Evolutionary conservation across 2,329 filamentous ascomycete genomes (phyloP).

Genomic region (Botryotinia globosa): DNA sequence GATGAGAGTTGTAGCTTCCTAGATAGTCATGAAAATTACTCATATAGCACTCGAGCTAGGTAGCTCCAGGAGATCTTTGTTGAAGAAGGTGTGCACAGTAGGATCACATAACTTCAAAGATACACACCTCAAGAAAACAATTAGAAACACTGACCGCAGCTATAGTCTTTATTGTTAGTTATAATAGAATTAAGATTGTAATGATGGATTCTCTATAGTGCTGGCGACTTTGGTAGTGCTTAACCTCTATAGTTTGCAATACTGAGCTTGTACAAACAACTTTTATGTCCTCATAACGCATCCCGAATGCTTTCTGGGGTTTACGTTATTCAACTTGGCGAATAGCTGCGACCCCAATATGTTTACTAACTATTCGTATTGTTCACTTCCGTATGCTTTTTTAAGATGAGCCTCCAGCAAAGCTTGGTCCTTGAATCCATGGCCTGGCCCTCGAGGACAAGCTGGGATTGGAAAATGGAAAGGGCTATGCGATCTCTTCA

Average conservation of each 20-base stretch:
- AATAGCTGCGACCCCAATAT: not conserved
- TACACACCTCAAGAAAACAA: not conserved
- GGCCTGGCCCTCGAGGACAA: not conserved
- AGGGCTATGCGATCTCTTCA: not conserved
- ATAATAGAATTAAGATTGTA: too few relatives aligned
- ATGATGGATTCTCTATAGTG: too few relatives aligned
- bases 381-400: not conserved
- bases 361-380: not conserved
- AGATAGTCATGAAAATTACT: not conserved
- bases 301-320: not conserved
- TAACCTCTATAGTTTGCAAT: not conserved
- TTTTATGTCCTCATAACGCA: not conserved
- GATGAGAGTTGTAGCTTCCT: fast-evolving
- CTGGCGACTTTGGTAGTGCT: not conserved
- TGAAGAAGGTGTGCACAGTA: not conserved
- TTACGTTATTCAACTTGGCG: not conserved
- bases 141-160: not conserved
- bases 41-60: not conserved
- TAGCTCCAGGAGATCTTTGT: not conserved
- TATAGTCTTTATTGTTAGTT: too few relatives aligned
- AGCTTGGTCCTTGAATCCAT: not conserved
- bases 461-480: fast-evolving
- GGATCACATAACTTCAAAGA: not conserved
- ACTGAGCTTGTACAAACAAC: not conserved
- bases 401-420: fast-evolving